Evolutionary conservation across 2,329 filamentous ascomycete species (phyloP), one percentile per base, ranked within the genome.

Genomic region (Aspergillus novoparasiticus): DNA sequence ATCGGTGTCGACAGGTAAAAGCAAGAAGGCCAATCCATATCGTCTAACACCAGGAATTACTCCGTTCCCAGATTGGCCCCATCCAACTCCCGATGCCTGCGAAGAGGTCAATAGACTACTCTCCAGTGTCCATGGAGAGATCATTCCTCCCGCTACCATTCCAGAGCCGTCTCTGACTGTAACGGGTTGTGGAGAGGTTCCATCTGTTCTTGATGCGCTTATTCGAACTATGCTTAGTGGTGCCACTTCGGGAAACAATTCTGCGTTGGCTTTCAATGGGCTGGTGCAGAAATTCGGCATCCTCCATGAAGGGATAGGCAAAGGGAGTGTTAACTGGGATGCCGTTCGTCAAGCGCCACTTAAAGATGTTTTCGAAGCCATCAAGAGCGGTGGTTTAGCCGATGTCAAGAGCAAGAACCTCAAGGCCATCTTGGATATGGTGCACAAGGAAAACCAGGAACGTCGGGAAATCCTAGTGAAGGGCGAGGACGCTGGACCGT

Each of bases 301-400:
- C 21, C 78, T 90, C 4, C 74, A 87, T 36, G 81, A 85, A 48
- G 87, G 90, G 8, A 79, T 89, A 11, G 90, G 89, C 6, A 87
- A 89, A 68, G 89, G 89, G 3, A 91, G 89, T 60, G 89, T 93
- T 9, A 82, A 93, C 72, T 94, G 90, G 90, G 86, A 92, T 68
- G 87, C 86, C 11, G 89, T 94, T 1, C 85, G 87, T 26, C 75
- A 80, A 30, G 86, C 88, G 1, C 76, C 86, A 1, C 73, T 86
- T 5, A 80, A 85, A 45, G 86, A 90, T 6, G 81, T 95, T n/a
- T 86, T 85, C 53, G 79, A 89, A 57, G 86, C 90, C 0, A 93
- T 95, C 71, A 88, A 87, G 68, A 78, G 80, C 9, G 91, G 91
- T 11, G 93, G 93, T 0, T 80, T 94, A 2, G 89, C 87, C 2